These are phyloP conservation scores for Gentiana straminea DNA, from an alignment of 257 asterid species.

Conservation along the genomic window DNA sequence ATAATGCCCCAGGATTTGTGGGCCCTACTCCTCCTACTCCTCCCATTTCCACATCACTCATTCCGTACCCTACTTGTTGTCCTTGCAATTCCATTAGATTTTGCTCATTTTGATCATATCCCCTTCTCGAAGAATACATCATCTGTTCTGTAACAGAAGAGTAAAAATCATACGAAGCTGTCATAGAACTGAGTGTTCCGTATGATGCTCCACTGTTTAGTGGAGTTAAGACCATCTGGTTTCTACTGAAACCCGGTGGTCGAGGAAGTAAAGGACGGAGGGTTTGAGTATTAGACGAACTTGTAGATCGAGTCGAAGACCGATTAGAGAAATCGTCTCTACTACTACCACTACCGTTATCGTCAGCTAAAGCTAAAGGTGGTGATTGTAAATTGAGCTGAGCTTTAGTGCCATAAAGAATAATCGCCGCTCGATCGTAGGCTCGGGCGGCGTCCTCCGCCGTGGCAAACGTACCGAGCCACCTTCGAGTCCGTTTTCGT, in stretches of 20 bases:
- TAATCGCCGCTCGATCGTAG: constrained; percentile 84
- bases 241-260: constrained; percentile 51
- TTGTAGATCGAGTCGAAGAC: constrained; percentile 20
- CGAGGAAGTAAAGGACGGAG: constrained; percentile 78
- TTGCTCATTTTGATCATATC: too few species aligned
- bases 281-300: constrained; percentile 37
- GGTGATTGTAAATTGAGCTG: constrained; percentile 73
- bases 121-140: too few species aligned
- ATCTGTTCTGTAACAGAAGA: too few species aligned
- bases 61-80: constrained; percentile 13
- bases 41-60: not conserved
- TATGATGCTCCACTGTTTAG: too few species aligned
- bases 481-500: constrained; percentile 52
- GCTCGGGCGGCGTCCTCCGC: constrained; percentile 99
- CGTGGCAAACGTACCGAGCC: constrained; percentile 87
- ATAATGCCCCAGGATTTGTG: constrained; percentile 19
- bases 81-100: too few species aligned
- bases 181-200: too few species aligned
- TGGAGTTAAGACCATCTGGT: too few species aligned
- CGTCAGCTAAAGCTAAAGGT: too few species aligned
- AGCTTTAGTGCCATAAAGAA: constrained; percentile 69
- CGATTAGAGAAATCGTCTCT: too few species aligned
- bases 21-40: constrained; percentile 19
- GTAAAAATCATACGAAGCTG: too few species aligned
- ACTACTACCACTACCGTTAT: too few species aligned